Percentiles rank a stretch among this genome's conserved stretches.
Evolutionary conservation across 192 early-diverging fungal genomes (phyloP).

Genomic region (Coemansia interrupta): DNA sequence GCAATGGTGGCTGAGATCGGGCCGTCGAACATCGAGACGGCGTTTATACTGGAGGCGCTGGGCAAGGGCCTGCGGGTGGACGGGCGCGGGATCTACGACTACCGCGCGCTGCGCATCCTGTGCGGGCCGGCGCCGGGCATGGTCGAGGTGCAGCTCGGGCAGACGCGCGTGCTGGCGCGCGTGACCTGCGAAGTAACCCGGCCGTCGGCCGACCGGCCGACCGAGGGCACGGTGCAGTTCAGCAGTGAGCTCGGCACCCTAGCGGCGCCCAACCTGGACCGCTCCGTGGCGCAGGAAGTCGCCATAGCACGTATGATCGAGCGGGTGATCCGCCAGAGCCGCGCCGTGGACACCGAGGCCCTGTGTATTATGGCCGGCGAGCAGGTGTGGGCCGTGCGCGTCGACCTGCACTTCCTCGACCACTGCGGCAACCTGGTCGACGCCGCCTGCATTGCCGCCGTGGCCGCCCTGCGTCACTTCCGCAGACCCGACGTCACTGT

Average conservation of each 20-base stretch:
- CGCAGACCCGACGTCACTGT: slow-evolving; percentile 93
- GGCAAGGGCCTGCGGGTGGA: slow-evolving; percentile 70
- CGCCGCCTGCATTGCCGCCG: slow-evolving; percentile 84
- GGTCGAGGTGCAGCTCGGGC: slow-evolving; percentile 76
- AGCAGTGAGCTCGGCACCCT: slow-evolving; percentile 85
- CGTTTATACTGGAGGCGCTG: slow-evolving; percentile 72
- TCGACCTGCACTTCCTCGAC: slow-evolving; percentile 90
- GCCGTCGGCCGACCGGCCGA: slow-evolving; percentile 71
- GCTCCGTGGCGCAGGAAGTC: slow-evolving; percentile 69
- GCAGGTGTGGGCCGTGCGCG: slow-evolving; percentile 90
- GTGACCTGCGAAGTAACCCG: slow-evolving; percentile 68
- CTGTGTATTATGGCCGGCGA: slow-evolving; percentile 94
- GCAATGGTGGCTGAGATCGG: slow-evolving; percentile 49
- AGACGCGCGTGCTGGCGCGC: slow-evolving; percentile 71
- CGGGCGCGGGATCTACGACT: slow-evolving; percentile 71
- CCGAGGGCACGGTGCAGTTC: slow-evolving; percentile 83
- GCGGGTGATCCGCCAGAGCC: slow-evolving; percentile 73
- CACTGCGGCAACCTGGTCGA: slow-evolving; percentile 94
- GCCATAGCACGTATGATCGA: slow-evolving; percentile 83
- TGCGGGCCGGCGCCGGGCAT: slow-evolving; percentile 71
- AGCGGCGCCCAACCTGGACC: slow-evolving; percentile 74
- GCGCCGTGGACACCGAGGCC: slow-evolving; percentile 93
- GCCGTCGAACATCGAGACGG: slow-evolving; percentile 70
- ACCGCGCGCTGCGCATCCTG: slow-evolving; percentile 62
- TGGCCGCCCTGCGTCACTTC: slow-evolving; percentile 87